Conservation (phyloP, 495 filamentous ascomycete species). For the Zalerion maritima region DNA sequence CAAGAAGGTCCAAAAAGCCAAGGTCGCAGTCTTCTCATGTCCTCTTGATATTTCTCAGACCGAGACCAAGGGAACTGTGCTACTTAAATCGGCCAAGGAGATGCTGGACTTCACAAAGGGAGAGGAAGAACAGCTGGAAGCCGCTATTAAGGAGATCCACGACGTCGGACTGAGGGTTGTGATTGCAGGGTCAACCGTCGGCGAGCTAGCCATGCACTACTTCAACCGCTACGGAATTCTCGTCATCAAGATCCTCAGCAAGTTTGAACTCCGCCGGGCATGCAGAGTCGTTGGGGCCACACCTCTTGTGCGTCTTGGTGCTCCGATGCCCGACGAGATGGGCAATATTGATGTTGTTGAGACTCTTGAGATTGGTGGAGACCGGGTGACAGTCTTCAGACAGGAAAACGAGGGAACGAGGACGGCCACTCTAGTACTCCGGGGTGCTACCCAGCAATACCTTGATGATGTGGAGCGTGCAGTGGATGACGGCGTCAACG, state of each 20-base stretch:
- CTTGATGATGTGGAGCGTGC: slow-evolving; percentile 95
- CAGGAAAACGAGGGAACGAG: slow-evolving; percentile 87
- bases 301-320: slow-evolving; percentile 84
- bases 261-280: slow-evolving; percentile 86
- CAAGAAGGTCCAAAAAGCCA: slow-evolving; percentile 83
- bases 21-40: slow-evolving; percentile 94
- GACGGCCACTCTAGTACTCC: slow-evolving; percentile 87
- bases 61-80: slow-evolving; percentile 99
- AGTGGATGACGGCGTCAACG: slow-evolving; percentile 96
- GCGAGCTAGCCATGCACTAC: slow-evolving; percentile 93
- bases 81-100: slow-evolving; percentile 93
- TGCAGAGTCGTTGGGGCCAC: slow-evolving; percentile 96
- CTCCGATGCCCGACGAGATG: slow-evolving; percentile 99
- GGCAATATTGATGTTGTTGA: slow-evolving; percentile 88
- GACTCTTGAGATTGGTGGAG: slow-evolving; percentile 95
- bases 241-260: slow-evolving; percentile 93
- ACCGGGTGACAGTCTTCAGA: slow-evolving; percentile 95
- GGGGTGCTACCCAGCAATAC: slow-evolving; percentile 94
- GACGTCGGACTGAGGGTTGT: slow-evolving; percentile 88
- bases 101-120: slow-evolving; percentile 98
- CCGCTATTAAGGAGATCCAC: slow-evolving; percentile 83
- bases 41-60: slow-evolving; percentile 92
- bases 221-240: slow-evolving; percentile 93
- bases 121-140: slow-evolving; percentile 83
- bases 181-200: slow-evolving; percentile 77